phyloP scores from a whole-genome alignment of 2,329 filamentous ascomycete genomes.

The Penicillium italicum region DNA sequence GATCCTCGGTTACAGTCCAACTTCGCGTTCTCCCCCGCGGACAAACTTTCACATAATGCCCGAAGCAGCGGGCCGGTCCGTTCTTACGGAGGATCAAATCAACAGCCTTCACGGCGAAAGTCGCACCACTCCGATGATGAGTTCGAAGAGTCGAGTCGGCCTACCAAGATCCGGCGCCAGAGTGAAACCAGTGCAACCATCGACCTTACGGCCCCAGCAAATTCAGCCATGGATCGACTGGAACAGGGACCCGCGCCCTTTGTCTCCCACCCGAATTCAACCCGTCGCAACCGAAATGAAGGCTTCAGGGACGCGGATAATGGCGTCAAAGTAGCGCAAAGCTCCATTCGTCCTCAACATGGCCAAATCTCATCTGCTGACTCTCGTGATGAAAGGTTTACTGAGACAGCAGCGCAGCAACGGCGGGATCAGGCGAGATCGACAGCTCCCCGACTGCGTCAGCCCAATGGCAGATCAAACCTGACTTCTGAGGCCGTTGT shows the following conservation, averaged over 20 bases:
- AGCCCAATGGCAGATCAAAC: not conserved
- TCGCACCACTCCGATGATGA: constrained; percentile 10
- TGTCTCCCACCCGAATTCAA: not conserved
- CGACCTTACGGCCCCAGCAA: not conserved
- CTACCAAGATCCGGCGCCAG: constrained; percentile 31
- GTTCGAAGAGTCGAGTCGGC: constrained; percentile 21
- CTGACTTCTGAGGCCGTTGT: not conserved
- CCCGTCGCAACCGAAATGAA: not conserved
- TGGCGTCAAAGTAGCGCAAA: constrained; percentile 6
- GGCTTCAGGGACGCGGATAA: constrained; percentile 26
- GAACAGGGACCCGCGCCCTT: not conserved
- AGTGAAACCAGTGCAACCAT: constrained; percentile 7
- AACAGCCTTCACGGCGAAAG: not conserved
- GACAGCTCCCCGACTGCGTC: not conserved
- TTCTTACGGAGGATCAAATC: constrained; percentile 20
- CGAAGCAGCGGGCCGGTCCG: constrained; percentile 36
- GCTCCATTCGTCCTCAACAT: not conserved
- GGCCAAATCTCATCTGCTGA: constrained; percentile 7
- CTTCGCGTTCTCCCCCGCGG: constrained; percentile 22
- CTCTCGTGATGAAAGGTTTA: constrained; percentile 25
- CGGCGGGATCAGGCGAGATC: constrained; percentile 16
- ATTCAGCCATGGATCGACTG: not conserved
- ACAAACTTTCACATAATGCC: constrained; percentile 25
- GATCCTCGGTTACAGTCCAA: constrained; percentile 8
- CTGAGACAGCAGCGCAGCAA: constrained; percentile 22